Evolutionary conservation across 1,284 basidiomycete species (phyloP), one percentile per base, ranked within the genome.

Genomic region (Leccinum pachyderme): DNA sequence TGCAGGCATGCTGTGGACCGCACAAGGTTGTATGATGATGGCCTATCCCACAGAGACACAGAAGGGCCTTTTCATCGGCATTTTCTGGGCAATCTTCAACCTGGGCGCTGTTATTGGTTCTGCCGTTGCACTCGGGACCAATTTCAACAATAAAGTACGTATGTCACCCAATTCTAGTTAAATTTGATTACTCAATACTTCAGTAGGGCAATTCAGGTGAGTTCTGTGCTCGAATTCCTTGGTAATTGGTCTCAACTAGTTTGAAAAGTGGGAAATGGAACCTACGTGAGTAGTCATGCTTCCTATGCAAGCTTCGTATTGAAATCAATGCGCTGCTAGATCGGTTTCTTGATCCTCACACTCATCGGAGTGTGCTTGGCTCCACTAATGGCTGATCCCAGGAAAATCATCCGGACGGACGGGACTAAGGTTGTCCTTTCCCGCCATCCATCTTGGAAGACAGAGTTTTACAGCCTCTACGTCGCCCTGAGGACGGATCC

Each of bases 1-100:
- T 64, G 93, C 93, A 12, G 89, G 88, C 47, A 69, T 94, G 27
- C 76, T 95, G n/a, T 93, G 91, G 91, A 86, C 89, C 0, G 88
- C 89, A 1, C 92, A 94, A 65, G 91, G 91, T 18, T 84, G 84
- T 5, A 75, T 93, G 58, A 93, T 93, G 86, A 76, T 95, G 64
- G 80, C 88, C 1, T 95, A 93, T 69, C 87, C 90, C 0, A 91
- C 85, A 39, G 86, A 88, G 67, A 65, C 73, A 60, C 80, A 91
- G 68, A 95, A 95, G 70, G 92, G 92, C 13, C 75, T 75, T 53
- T 90, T 81, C 68, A 92, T 95, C 59, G 85, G 82, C 22, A 77
- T 89, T 46, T 88, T 91, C 70, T 92, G 89, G 89, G 65, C 76
- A 44, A 85, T 90, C 56, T 90, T 90, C 76, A 89, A 91, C 59